Base-by-base conservation (phyloP, 345 rosid genomes). In the Citrus sp. region DNA sequence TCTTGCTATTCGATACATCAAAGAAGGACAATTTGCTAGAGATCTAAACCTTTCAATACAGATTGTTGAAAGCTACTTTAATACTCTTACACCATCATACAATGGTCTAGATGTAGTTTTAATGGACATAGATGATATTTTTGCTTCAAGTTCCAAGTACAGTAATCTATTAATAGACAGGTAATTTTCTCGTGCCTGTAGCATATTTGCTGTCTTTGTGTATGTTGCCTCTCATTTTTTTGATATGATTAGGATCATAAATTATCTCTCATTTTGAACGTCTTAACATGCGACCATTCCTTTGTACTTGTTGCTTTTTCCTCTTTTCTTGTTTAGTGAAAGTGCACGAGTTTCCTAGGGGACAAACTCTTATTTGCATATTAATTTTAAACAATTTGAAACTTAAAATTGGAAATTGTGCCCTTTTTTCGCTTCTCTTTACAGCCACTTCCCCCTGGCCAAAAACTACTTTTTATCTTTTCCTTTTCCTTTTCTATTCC, bases 71-170 rank as follows among this genome's bases (percentile, higher is more conserved):
- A 68, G 80, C 77, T 92, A 82, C 72, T 88, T 89, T 56, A 76
- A 80, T 67, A 74, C 80, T 69, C 54, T 85, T 37, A 71, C 74
- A 70, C 91, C 91, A 21, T 51, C 69, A 61, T 76, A 78, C 9
- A 84, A 85, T 77, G 82, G 80, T 40, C 58, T 46, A 13, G 91
- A 90, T 81, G 90, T 73, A 62, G 89, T 95, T 77, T 79, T 95
- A 71, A 73, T 95, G 32, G 98, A 93, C 82, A 77, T 91, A 60
- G 97, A 95, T 70, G 90, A 88, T 10, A 66, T 85, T 70, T 80
- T 87, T 74, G 72, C 85, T 75, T 54, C 85, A 40, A 49, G 73
- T 72, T 73, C 76, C 78, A 73, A 21, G 46, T 59, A 46, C 46
- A 21, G 66, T 56, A 35, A 19, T 77, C 75, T 28, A 28, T 68